A percentile compares a stretch with the other conserved stretches of the same genome.
Conservation (phyloP, 306 rosid species). For the Vicia sativa region DNA sequence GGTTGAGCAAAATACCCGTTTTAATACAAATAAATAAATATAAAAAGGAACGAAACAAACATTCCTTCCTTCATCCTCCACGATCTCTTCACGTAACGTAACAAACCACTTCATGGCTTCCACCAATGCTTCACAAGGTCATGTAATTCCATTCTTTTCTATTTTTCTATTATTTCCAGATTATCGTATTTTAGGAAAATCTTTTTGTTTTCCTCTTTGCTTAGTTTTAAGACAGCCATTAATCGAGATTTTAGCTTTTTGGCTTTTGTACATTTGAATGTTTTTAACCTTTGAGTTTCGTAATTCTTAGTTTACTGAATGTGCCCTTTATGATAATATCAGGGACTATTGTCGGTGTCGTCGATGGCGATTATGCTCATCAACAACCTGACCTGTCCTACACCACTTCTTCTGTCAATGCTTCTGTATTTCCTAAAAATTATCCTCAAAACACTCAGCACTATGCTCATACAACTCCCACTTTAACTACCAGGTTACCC, state of each 20-base stretch:
- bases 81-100: too few species aligned
- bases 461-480: constrained; percentile 41
- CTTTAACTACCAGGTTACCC: constrained; percentile 41
- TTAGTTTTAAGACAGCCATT: background rate
- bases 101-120: too few species aligned
- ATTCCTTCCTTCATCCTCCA: too few species aligned
- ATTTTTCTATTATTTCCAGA: background rate
- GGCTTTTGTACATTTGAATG: background rate
- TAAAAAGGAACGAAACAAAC: too few species aligned
- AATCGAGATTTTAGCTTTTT: background rate
- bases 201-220: background rate
- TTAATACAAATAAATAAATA: too few species aligned
- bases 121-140: too few species aligned
- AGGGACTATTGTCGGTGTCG: constrained; percentile 45
- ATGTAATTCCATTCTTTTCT: too few species aligned
- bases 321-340: constrained; percentile 43
- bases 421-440: constrained; percentile 40
- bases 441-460: constrained; percentile 42
- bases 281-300: constrained; percentile 11
- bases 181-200: background rate
- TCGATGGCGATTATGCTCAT: constrained; percentile 45
- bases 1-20: too few species aligned
- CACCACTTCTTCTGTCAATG: constrained; percentile 43
- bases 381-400: constrained; percentile 54
- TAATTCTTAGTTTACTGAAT: constrained; percentile 33